Conservation (phyloP, 2,329 filamentous ascomycete genomes). For the Claviceps pusilla region DNA sequence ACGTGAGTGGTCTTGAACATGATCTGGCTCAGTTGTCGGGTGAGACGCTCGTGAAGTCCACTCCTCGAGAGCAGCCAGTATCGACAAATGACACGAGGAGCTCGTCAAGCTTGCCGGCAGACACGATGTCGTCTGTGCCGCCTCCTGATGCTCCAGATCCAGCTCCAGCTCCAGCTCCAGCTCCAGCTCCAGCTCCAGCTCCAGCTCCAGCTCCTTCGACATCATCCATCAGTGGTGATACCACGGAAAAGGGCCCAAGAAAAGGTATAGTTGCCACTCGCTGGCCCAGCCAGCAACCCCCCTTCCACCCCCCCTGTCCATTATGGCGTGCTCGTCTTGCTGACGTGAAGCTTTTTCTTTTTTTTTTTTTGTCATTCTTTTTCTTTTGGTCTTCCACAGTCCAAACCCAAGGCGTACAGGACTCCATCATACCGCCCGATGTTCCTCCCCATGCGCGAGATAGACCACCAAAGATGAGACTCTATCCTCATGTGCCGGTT, state of each 20-base stretch:
- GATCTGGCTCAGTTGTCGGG: slow-evolving; percentile 33
- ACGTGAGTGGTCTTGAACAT: slow-evolving; percentile 40
- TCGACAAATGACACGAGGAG: slow-evolving; percentile 3
- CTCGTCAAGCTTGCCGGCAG: background rate
- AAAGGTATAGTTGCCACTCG: background rate
- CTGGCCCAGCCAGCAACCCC: no score
- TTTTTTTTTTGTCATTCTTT: no score
- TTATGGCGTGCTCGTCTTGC: background rate
- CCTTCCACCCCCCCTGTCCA: no score
- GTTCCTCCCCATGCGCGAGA: slow-evolving; percentile 7
- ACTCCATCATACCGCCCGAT: slow-evolving; percentile 4
- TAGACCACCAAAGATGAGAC: slow-evolving; percentile 30
- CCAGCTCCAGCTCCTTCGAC: no score
- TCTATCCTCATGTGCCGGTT: slow-evolving; percentile 45
- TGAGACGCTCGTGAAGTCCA: slow-evolving; percentile 5
- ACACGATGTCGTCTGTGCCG: slow-evolving; percentile 1
- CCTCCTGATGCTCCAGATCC: background rate
- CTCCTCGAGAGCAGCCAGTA: background rate
- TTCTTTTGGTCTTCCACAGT: background rate
- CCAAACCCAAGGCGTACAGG: background rate
- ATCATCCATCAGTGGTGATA: background rate
- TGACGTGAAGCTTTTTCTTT: background rate
- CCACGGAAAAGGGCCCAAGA: background rate
- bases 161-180: no score
- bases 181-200: background rate